These are phyloP conservation scores for Hordeum vulgare DNA, from an alignment of 176 grass and related monocot species.

Conservation along the genomic window DNA sequence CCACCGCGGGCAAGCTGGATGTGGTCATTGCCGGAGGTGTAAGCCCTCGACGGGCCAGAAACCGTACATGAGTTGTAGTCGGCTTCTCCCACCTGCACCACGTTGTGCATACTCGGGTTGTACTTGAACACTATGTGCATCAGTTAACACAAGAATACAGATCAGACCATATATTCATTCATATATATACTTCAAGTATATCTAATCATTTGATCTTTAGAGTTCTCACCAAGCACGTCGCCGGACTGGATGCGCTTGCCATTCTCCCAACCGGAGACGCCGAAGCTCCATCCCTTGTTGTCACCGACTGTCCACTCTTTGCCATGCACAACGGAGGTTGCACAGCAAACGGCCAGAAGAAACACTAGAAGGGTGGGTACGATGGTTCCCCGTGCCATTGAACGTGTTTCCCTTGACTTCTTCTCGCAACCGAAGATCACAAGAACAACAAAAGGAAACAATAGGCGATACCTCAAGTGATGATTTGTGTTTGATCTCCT, in stretches of 20 bases:
- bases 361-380: background rate
- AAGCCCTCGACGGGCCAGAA: background rate
- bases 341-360: background rate
- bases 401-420: background rate
- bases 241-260: conserved; percentile 13
- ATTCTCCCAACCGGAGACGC: background rate
- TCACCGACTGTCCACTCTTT: background rate
- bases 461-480: background rate
- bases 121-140: background rate
- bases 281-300: conserved; percentile 21
- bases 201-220: background rate
- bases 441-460: background rate
- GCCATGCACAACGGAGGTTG: background rate
- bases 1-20: background rate
- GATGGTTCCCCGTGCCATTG: background rate
- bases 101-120: background rate
- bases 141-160: background rate
- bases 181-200: background rate
- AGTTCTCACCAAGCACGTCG: conserved; percentile 20
- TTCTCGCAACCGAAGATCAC: background rate
- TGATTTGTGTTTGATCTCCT: background rate
- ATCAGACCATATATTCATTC: background rate
- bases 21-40: conserved; percentile 1
- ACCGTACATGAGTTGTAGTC: background rate
- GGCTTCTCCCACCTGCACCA: conserved; percentile 7